Percentiles rank a stretch among this genome's conserved stretches.
phyloP scores from a whole-genome alignment of 108 stramenopile species.

The Skeletonema grethae region DNA sequence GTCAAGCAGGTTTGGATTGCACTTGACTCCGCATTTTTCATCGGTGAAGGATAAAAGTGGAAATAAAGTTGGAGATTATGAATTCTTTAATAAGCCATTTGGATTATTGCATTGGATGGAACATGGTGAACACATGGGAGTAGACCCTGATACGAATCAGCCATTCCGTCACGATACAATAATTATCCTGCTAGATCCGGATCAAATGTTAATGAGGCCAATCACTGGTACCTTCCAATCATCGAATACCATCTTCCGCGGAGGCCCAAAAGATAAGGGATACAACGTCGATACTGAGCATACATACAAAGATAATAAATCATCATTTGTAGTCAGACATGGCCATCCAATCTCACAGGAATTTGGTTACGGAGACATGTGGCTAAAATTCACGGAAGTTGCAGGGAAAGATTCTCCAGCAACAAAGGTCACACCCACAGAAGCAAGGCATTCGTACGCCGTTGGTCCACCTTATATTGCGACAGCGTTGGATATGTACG shows the following conservation, averaged over 20 bases:
- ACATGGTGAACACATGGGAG: slow-evolving; percentile 42
- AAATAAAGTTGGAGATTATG: slow-evolving; percentile 41
- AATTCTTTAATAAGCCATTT: slow-evolving; percentile 90
- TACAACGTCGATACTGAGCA: background rate
- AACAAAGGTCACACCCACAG: background rate
- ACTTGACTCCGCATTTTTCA: slow-evolving; percentile 65
- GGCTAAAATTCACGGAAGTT: slow-evolving; percentile 56
- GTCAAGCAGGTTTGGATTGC: slow-evolving; percentile 49
- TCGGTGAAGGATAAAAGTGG: slow-evolving; percentile 34
- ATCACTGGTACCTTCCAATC: slow-evolving; percentile 63
- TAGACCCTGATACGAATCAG: slow-evolving; percentile 40
- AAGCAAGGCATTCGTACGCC: slow-evolving; percentile 2
- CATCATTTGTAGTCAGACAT: slow-evolving; percentile 48
- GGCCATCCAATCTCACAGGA: slow-evolving; percentile 81
- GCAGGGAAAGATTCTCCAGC: slow-evolving; percentile 7
- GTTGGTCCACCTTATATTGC: slow-evolving; percentile 33
- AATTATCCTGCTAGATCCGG: slow-evolving; percentile 68
- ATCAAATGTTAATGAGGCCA: slow-evolving; percentile 67
- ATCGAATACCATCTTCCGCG: slow-evolving; percentile 29
- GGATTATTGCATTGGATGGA: slow-evolving; percentile 79
- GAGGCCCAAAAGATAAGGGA: slow-evolving; percentile 13
- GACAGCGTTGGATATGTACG: slow-evolving; percentile 43
- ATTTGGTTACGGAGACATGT: slow-evolving; percentile 80
- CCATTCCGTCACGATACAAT: slow-evolving; percentile 54
- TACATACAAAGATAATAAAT: slow-evolving; percentile 3